These are phyloP conservation scores for Ganoderma boninense DNA, from an alignment of 1,284 basidiomycete genomes.

Conservation along the genomic window DNA sequence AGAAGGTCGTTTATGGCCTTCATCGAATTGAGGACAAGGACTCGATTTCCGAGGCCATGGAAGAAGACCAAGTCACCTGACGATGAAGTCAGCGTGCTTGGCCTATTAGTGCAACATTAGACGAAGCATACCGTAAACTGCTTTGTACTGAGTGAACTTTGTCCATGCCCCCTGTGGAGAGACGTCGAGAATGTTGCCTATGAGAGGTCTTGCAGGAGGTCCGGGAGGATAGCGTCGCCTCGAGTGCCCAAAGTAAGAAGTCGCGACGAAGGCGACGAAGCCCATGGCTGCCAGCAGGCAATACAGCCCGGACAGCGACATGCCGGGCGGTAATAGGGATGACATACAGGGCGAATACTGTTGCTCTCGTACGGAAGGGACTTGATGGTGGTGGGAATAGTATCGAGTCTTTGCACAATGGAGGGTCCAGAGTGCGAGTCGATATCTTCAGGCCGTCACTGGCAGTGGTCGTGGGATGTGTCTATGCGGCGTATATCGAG, in stretches of 20 bases:
- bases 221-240: slow-evolving; percentile 24
- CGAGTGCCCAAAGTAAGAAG: neutral
- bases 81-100: neutral
- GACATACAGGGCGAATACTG: too few relatives aligned
- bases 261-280: neutral
- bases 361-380: too few relatives aligned
- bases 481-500: too few relatives aligned
- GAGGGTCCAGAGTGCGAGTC: too few relatives aligned
- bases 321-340: neutral
- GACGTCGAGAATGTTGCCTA: slow-evolving; percentile 27
- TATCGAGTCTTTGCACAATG: too few relatives aligned
- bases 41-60: slow-evolving; percentile 29
- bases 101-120: too few relatives aligned
- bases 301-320: neutral
- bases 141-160: slow-evolving; percentile 15
- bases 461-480: too few relatives aligned
- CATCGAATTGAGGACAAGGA: slow-evolving; percentile 46
- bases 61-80: slow-evolving; percentile 30
- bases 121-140: slow-evolving; percentile 16
- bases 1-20: slow-evolving; percentile 43
- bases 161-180: slow-evolving; percentile 17
- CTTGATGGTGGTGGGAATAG: too few relatives aligned
- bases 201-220: slow-evolving; percentile 18
- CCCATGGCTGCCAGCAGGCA: neutral
- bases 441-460: too few relatives aligned